phyloP scores from a whole-genome alignment of 1,139 yeast genomes.

The Spencermartinsiella ligniputridi region DNA sequence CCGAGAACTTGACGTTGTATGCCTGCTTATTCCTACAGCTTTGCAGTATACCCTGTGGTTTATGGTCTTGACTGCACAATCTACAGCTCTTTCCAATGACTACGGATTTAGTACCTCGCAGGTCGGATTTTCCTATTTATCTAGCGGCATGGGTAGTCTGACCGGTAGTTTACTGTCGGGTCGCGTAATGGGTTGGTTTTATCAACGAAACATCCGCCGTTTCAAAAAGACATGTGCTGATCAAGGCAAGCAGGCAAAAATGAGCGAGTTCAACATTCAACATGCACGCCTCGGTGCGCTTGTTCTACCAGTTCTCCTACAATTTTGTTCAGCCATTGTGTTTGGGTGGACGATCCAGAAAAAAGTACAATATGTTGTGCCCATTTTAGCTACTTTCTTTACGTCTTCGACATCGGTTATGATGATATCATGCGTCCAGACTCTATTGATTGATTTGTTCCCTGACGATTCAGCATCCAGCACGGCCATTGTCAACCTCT shows the following conservation, averaged over 20 bases:
- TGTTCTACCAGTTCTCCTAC: slow-evolving; percentile 33
- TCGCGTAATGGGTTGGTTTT: slow-evolving; percentile 31
- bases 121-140: slow-evolving; percentile 56
- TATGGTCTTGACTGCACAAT: slow-evolving; percentile 59
- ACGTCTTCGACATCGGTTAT: slow-evolving; percentile 49
- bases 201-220: slow-evolving; percentile 16
- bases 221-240: slow-evolving; percentile 34
- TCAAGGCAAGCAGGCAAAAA: slow-evolving; percentile 36
- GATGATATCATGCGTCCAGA: slow-evolving; percentile 47
- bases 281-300: slow-evolving; percentile 42
- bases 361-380: slow-evolving; percentile 47
- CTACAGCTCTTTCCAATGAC: slow-evolving; percentile 46
- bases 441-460: slow-evolving; percentile 57
- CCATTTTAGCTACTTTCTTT: slow-evolving; percentile 50
- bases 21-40: slow-evolving; percentile 50
- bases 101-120: slow-evolving; percentile 50
- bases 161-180: slow-evolving; percentile 35
- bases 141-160: slow-evolving; percentile 38
- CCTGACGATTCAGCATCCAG: slow-evolving; percentile 60
- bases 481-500: slow-evolving; percentile 54
- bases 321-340: slow-evolving; percentile 38
- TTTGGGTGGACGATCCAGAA: slow-evolving; percentile 70
- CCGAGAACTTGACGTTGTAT: slow-evolving; percentile 33
- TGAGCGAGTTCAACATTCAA: slow-evolving; percentile 43
- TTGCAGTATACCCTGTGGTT: slow-evolving; percentile 66